Conservation (phyloP, 177 flowering plant genomes). For the Vitis hybrid region DNA sequence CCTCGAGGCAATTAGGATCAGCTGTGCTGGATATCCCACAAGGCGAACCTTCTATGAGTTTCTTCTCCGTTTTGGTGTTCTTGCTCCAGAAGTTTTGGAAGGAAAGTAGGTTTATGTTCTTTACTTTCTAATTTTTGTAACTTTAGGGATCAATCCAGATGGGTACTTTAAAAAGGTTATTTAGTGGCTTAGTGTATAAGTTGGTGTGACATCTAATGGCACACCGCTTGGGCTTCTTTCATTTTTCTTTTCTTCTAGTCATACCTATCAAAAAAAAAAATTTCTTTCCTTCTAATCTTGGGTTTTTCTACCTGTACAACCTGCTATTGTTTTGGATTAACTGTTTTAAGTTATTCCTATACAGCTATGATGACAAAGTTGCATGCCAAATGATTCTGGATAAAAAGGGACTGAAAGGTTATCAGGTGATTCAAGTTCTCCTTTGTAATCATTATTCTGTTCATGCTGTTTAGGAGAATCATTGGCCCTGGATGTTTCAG, state of each 20-base stretch:
- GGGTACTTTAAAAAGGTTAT: neutral
- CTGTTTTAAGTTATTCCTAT: neutral
- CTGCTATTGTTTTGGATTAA: neutral
- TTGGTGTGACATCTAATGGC: too few species aligned
- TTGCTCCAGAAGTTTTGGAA: conserved; percentile 88
- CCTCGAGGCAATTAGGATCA: conserved; percentile 95
- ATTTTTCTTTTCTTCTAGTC: neutral
- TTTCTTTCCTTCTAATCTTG: neutral
- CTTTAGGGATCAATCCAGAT: neutral
- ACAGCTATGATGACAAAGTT: conserved; percentile 77
- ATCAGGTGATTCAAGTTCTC: conserved; percentile 58
- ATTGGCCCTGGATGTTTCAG: too few species aligned
- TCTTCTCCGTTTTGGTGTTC: conserved; percentile 87
- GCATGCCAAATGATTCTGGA: conserved; percentile 91
- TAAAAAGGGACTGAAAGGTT: conserved; percentile 78
- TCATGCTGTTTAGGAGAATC: too few species aligned
- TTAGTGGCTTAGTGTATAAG: too few species aligned
- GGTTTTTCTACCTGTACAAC: neutral
- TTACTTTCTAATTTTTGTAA: neutral
- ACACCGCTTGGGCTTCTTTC: neutral
- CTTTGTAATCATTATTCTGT: conserved; percentile 6
- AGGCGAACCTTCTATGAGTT: conserved; percentile 93
- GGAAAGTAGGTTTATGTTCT: conserved; percentile 57
- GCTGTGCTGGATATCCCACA: conserved; percentile 99
- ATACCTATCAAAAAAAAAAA: too few species aligned